Evolutionary conservation across 345 rosid species (phyloP).

Genomic region (Acer yangbiense): DNA sequence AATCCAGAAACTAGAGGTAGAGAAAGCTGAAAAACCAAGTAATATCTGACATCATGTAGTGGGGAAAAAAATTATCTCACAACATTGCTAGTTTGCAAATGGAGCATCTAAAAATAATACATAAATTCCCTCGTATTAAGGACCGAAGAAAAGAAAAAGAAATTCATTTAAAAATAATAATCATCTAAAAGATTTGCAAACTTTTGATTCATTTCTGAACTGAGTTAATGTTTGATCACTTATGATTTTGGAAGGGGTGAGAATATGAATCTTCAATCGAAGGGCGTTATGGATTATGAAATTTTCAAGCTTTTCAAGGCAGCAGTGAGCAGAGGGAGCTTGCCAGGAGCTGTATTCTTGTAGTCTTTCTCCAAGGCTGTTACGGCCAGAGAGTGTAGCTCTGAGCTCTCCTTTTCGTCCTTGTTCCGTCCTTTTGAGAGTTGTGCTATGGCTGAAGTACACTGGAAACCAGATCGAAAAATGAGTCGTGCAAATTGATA

Average conservation of each 20-base stretch:
- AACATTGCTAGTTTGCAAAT: constrained; percentile 7
- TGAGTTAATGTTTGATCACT: constrained; percentile 18
- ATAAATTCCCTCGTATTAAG: constrained; percentile 20
- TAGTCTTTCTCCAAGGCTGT: constrained; percentile 85
- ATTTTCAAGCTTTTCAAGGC: constrained; percentile 78
- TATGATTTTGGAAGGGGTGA: constrained; percentile 8
- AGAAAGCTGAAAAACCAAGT: not conserved
- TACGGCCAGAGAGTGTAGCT: constrained; percentile 69
- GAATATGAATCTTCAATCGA: constrained; percentile 23
- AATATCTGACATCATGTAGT: not conserved
- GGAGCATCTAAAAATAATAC: constrained; percentile 17
- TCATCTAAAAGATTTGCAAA: constrained; percentile 18
- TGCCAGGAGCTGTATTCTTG: constrained; percentile 73
- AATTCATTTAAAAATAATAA: constrained; percentile 1
- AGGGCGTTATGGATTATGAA: constrained; percentile 26
- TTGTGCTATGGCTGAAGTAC: constrained; percentile 79
- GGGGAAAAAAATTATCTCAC: constrained; percentile 8
- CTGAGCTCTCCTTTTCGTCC: constrained; percentile 83
- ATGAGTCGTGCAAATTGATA: constrained; percentile 17
- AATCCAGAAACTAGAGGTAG: not conserved
- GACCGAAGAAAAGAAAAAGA: constrained; percentile 9
- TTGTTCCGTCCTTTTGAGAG: constrained; percentile 75
- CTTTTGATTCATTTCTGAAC: not conserved
- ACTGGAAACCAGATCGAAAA: constrained; percentile 43
- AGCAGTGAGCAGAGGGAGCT: constrained; percentile 62